Evolutionary conservation across 164 flowering plant species (phyloP).

Genomic region (Magnolia sinica): DNA sequence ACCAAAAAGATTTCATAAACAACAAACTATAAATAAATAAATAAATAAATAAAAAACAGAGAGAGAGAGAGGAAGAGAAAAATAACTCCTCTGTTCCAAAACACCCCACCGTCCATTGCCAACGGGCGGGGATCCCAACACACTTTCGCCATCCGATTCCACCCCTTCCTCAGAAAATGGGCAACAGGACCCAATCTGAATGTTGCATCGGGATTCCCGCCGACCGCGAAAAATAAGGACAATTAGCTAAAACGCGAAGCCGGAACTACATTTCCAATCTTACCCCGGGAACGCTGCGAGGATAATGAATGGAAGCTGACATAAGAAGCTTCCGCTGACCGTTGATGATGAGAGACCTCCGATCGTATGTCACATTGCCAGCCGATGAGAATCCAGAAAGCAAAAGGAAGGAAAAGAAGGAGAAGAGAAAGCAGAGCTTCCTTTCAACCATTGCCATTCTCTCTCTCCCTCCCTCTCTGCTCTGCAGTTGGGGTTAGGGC

Average conservation of each 20-base stretch:
- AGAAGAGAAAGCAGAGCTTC: constrained; percentile 2
- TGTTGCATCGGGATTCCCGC: too few relatives aligned
- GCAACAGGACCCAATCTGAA: not conserved
- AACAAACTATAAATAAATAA: not conserved
- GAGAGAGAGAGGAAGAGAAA: not conserved
- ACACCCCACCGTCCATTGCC: not conserved
- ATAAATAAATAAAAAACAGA: too few relatives aligned
- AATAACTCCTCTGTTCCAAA: not conserved
- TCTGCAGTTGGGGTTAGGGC: not conserved
- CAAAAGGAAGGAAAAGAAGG: not conserved
- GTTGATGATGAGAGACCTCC: constrained; percentile 68
- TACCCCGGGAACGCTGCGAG: constrained; percentile 93
- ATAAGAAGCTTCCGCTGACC: constrained; percentile 79
- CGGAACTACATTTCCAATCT: constrained; percentile 9
- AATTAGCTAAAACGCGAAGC: not conserved
- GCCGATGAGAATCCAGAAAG: constrained; percentile 16
- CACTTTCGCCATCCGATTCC: not conserved
- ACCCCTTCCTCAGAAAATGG: not conserved
- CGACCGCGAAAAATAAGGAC: not conserved
- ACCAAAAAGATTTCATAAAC: not conserved
- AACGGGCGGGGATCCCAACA: not conserved
- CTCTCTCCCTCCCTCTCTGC: not conserved
- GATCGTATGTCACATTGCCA: constrained; percentile 67
- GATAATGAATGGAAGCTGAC: constrained; percentile 90
- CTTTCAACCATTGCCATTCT: not conserved